Evolutionary conservation across 305 asterid genomes (phyloP).

Genomic region (Solanum aculeatissimum): DNA sequence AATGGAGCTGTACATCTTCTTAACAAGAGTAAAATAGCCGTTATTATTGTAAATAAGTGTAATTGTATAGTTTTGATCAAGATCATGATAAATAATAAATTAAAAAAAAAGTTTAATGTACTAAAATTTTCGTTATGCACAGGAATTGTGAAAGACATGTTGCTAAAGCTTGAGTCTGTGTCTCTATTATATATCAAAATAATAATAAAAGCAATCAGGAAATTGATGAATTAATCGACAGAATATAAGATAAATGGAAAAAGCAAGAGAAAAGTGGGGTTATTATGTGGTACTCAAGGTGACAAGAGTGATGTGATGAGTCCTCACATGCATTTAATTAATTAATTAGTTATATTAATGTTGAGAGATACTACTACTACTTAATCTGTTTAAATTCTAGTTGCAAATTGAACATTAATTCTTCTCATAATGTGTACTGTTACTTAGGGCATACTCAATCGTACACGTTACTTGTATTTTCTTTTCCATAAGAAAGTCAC

Average conservation of each 20-base stretch:
- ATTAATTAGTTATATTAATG: background rate
- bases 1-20: background rate
- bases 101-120: no score
- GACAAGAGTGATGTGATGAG: background rate
- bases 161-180: no score
- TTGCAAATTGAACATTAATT: background rate
- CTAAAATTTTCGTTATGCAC: no score
- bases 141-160: no score
- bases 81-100: background rate
- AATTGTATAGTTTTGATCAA: background rate
- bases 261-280: background rate
- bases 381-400: background rate
- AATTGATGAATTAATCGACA: background rate
- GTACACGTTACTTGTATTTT: constrained; percentile 7
- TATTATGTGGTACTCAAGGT: background rate
- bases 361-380: background rate
- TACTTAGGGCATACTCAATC: constrained; percentile 11
- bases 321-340: background rate
- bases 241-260: background rate
- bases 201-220: background rate
- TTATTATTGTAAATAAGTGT: background rate
- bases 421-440: background rate
- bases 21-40: background rate
- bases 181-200: background rate
- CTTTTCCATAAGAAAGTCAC: background rate